These are phyloP conservation scores for Strobilomyces confusus DNA, from an alignment of 768 basidiomycete species.

Conservation along the genomic window DNA sequence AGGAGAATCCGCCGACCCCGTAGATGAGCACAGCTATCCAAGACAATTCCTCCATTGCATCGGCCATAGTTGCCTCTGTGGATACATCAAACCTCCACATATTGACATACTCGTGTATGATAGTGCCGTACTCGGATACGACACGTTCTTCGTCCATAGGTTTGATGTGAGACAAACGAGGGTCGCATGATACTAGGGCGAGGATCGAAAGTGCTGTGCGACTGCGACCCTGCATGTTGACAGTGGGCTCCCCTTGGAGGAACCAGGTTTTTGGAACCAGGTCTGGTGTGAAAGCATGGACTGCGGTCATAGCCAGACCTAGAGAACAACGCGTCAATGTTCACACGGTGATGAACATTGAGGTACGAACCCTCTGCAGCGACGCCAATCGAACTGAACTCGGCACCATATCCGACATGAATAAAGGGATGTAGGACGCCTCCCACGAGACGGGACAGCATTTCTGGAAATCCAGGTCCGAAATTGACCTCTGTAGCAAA, in stretches of 20 bases:
- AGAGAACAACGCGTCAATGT: slow-evolving; percentile 13
- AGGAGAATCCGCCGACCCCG: slow-evolving; percentile 50
- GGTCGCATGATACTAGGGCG: slow-evolving; percentile 49
- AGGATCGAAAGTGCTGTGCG: slow-evolving; percentile 45
- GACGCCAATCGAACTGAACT: slow-evolving; percentile 59
- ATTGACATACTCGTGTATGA: slow-evolving; percentile 39
- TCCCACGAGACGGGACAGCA: slow-evolving; percentile 54
- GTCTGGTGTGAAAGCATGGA: slow-evolving; percentile 16
- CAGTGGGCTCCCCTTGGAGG: slow-evolving; percentile 14
- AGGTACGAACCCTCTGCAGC: slow-evolving; percentile 52
- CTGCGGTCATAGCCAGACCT: slow-evolving; percentile 57
- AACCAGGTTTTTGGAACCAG: slow-evolving; percentile 22
- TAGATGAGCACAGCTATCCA: slow-evolving; percentile 59
- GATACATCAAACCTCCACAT: slow-evolving; percentile 45
- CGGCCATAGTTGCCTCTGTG: slow-evolving; percentile 35
- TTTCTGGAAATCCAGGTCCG: slow-evolving; percentile 24
- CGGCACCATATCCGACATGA: slow-evolving; percentile 57
- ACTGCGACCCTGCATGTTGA: slow-evolving; percentile 6
- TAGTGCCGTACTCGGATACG: slow-evolving; percentile 31
- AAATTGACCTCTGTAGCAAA: slow-evolving; percentile 50
- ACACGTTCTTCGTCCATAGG: slow-evolving; percentile 26
- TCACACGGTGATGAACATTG: slow-evolving; percentile 35
- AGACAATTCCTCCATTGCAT: slow-evolving; percentile 60
- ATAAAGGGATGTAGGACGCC: slow-evolving; percentile 65
- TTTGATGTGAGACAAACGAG: slow-evolving; percentile 27